Evolutionary conservation across 2,329 filamentous ascomycete genomes (phyloP), one percentile per base, ranked within the genome.

Genomic region (Aspergillus ibericus): DNA sequence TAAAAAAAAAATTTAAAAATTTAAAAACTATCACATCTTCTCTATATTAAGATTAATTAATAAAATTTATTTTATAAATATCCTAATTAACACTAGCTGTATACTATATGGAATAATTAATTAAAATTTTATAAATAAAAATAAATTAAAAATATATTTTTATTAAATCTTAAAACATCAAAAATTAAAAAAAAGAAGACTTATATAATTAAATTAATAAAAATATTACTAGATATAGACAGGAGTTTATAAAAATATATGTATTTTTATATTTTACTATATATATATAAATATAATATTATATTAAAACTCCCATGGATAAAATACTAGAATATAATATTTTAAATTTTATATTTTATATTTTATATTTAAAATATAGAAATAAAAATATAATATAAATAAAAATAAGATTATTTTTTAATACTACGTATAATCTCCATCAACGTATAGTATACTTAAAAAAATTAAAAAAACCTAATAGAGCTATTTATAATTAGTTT

Each of bases 21-120:
- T 25, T 54, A 38, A 9, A 6, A 34, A 29, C 18, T 44, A 22
- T 60, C 25, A 25, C 32, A 42, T 42, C 35, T 22, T 34, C 9
- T 35, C n/a, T 60, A 53, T 56, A 56, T 12, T 49, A 42, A 13
- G 48, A 16, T 25, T 48, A 36, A 47, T 48, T 25, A 22, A 53
- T 46, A 48, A 18, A 47, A 13, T 53, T 58, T 13, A 35, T 27
- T 10, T 22, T 53, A 47, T 47, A 27, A 27, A 27, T 27, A 27
- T 7, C 25, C 25, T 27, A 7, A 27, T 27, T 7, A 27, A 27
- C 25, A 27, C 25, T 27, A 7, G 25, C 25, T 27, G 25, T 7
- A 20, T n/a, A n/a, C n/a, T n/a, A n/a, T n/a, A n/a, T n/a, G n/a
- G n/a, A n/a, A n/a, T n/a, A n/a, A n/a, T n/a, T n/a, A n/a, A n/a